phyloP scores from a whole-genome alignment of 2,329 filamentous ascomycete species.

The Fusarium guadeloupense region DNA sequence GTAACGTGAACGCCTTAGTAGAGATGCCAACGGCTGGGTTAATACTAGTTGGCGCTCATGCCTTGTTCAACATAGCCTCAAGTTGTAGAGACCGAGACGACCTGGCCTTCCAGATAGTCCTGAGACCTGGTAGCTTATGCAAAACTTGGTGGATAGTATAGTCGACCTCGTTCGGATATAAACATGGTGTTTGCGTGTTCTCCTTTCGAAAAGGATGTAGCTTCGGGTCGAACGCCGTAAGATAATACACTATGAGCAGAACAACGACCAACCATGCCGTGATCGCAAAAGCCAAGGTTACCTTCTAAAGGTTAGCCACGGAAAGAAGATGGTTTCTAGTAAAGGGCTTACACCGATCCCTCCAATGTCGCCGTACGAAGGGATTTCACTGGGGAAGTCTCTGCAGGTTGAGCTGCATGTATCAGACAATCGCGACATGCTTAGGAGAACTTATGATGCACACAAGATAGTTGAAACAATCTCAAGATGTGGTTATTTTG shows the following conservation, averaged over 20 bases:
- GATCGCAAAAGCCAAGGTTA: background rate
- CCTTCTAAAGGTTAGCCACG: background rate
- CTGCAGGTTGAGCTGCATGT: background rate
- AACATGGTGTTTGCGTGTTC: rapidly evolving
- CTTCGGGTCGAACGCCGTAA: background rate
- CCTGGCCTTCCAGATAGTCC: background rate
- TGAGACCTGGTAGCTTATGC: background rate
- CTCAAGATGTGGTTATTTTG: background rate
- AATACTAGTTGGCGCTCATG: background rate
- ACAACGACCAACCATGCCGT: background rate
- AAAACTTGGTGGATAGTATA: rapidly evolving
- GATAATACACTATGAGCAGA: conserved; percentile 3
- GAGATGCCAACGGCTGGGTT: background rate
- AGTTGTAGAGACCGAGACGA: background rate
- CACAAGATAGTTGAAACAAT: background rate
- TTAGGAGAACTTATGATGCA: background rate
- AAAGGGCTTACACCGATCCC: background rate
- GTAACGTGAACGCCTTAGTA: background rate
- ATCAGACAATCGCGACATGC: background rate
- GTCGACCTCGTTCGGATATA: background rate
- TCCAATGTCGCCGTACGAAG: background rate
- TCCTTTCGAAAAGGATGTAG: conserved; percentile 2
- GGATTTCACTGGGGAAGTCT: background rate
- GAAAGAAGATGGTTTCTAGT: background rate
- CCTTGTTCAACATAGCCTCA: background rate